Percentiles rank a stretch among this genome's conserved stretches.
Evolutionary conservation across 768 basidiomycete genomes (phyloP).

Genomic region (Boletus rex-veris): DNA sequence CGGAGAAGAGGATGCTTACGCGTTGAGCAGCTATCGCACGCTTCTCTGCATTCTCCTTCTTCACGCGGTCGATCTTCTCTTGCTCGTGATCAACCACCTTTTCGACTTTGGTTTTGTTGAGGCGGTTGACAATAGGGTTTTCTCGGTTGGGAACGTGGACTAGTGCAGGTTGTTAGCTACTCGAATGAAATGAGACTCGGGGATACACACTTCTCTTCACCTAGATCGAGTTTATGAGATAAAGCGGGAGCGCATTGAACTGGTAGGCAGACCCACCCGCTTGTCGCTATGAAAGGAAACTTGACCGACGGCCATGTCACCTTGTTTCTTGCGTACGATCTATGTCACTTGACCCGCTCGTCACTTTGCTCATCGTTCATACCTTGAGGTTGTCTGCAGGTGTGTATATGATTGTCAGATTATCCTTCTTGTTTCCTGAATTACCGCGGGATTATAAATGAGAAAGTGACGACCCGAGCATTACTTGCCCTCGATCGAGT

Average conservation of each 20-base stretch:
- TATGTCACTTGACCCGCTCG: background rate
- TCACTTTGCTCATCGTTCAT: conserved; percentile 7
- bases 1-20: conserved; percentile 38
- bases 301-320: conserved; percentile 95
- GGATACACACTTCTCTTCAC: conserved; percentile 67
- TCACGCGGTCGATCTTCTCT: conserved; percentile 78
- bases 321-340: conserved; percentile 69
- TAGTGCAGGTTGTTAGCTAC: conserved; percentile 25
- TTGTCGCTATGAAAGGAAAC: conserved; percentile 95
- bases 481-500: conserved; percentile 80
- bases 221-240: conserved; percentile 33
- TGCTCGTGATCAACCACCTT: conserved; percentile 86
- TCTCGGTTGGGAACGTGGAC: conserved; percentile 80
- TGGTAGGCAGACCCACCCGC: conserved; percentile 42
- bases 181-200: background rate
- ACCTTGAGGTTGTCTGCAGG: conserved; percentile 92
- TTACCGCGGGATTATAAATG: background rate
- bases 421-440: conserved; percentile 92
- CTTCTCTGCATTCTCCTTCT: conserved; percentile 64
- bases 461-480: background rate
- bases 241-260: background rate
- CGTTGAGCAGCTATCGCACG: conserved; percentile 62
- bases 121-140: conserved; percentile 85
- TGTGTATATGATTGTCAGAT: conserved; percentile 91
- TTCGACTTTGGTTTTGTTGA: conserved; percentile 91